A percentile compares a stretch with the other conserved stretches of the same genome.
phyloP scores from a whole-genome alignment of 2,329 filamentous ascomycete species.

The Neonectria magnoliae region DNA sequence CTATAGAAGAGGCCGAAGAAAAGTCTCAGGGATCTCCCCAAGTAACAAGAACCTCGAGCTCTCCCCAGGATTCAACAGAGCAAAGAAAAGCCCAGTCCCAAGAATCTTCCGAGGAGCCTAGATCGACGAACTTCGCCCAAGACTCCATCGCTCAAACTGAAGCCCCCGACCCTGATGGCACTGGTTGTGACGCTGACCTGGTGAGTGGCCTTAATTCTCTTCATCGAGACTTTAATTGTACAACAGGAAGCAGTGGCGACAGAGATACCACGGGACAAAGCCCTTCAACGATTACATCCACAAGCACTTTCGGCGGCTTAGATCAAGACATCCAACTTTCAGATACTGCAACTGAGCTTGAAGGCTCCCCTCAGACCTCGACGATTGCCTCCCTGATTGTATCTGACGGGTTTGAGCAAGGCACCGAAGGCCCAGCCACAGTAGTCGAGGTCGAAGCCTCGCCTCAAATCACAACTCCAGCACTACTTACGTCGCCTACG shows the following conservation, averaged over 20 bases:
- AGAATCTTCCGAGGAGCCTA: not conserved
- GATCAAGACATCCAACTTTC: not conserved
- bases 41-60: not conserved
- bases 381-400: not conserved
- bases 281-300: not conserved
- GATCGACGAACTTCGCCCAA: not conserved
- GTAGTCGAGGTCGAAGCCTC: not conserved
- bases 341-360: not conserved
- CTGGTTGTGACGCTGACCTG: not conserved
- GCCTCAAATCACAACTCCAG: not conserved
- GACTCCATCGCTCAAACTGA: not conserved
- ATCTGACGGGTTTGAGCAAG: not conserved
- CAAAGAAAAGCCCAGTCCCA: not conserved
- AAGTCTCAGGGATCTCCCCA: not conserved
- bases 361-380: not conserved
- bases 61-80: not conserved
- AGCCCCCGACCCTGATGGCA: not conserved
- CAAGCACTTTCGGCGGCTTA: not conserved
- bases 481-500: not conserved
- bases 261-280: not conserved
- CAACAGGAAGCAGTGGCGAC: not conserved
- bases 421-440: not conserved
- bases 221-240: constrained; percentile 6
- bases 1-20: not conserved
- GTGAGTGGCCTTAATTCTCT: constrained; percentile 3